Conservation (phyloP, 192 early-diverging fungal genomes). For the Phlyctochytrium arcticum region DNA sequence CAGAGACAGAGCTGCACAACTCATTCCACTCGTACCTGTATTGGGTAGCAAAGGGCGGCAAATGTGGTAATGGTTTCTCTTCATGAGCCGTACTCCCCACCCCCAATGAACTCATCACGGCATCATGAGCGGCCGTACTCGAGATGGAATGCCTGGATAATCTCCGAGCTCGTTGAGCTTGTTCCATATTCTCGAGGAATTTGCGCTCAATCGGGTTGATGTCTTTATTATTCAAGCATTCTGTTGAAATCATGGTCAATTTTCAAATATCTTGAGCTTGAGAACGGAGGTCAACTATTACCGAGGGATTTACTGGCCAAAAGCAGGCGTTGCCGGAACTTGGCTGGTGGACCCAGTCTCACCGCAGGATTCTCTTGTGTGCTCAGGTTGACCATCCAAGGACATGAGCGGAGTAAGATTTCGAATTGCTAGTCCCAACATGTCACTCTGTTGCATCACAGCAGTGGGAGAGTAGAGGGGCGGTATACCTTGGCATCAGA, state of each 20-base stretch:
- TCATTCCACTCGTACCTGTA: no score
- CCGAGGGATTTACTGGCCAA: conserved; percentile 27
- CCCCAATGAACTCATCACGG: not conserved
- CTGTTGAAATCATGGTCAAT: not conserved
- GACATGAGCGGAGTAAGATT: conserved; percentile 18
- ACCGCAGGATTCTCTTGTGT: conserved; percentile 26
- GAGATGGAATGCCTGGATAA: not conserved
- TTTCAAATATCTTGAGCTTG: not conserved
- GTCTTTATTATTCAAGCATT: conserved; percentile 41
- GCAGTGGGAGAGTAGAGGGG: not conserved
- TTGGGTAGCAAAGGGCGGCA: conserved; percentile 48
- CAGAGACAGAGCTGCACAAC: no score
- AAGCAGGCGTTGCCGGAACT: conserved; percentile 42
- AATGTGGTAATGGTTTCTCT: conserved; percentile 42
- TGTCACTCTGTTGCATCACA: not conserved
- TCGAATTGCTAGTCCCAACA: conserved; percentile 23
- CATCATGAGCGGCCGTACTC: not conserved
- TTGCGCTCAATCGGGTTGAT: conserved; percentile 40
- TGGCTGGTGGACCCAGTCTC: conserved; percentile 8
- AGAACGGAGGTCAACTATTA: not conserved
- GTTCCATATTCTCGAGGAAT: conserved; percentile 34
- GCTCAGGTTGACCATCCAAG: conserved; percentile 18
- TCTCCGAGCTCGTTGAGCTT: not conserved
- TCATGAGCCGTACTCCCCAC: not conserved
- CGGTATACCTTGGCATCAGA: conserved; percentile 28